phyloP scores from a whole-genome alignment of 176 grass and related monocot genomes.

The Oryza meyeriana region DNA sequence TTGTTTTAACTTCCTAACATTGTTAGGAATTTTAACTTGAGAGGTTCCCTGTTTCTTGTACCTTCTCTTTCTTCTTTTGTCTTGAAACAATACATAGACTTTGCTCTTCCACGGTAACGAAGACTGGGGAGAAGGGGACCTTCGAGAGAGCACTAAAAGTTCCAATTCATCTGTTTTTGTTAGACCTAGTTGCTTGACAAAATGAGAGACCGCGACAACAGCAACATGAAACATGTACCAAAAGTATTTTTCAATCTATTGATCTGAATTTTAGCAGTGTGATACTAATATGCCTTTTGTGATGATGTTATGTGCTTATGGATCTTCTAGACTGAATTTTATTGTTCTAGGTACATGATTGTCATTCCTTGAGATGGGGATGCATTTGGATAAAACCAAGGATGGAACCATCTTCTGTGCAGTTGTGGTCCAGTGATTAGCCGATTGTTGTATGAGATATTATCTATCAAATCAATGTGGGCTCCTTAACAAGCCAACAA shows the following conservation, averaged over 20 bases:
- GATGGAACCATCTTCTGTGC: background rate
- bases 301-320: background rate
- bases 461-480: no score
- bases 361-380: background rate
- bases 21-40: background rate
- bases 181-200: background rate
- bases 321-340: background rate
- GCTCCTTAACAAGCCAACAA: no score
- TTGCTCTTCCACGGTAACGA: constrained; percentile 52
- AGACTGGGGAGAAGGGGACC: constrained; percentile 21
- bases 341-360: background rate
- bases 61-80: constrained; percentile 4
- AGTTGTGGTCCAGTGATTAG: background rate
- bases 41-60: background rate
- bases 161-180: background rate
- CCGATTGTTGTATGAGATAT: no score
- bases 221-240: background rate
- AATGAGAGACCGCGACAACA: background rate
- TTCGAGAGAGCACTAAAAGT: background rate
- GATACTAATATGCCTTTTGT: background rate
- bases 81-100: constrained; percentile 41
- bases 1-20: background rate
- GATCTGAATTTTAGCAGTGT: background rate
- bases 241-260: background rate
- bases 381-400: background rate